phyloP scores from a whole-genome alignment of 2,329 filamentous ascomycete species.

The Cladosporium oxysporum region DNA sequence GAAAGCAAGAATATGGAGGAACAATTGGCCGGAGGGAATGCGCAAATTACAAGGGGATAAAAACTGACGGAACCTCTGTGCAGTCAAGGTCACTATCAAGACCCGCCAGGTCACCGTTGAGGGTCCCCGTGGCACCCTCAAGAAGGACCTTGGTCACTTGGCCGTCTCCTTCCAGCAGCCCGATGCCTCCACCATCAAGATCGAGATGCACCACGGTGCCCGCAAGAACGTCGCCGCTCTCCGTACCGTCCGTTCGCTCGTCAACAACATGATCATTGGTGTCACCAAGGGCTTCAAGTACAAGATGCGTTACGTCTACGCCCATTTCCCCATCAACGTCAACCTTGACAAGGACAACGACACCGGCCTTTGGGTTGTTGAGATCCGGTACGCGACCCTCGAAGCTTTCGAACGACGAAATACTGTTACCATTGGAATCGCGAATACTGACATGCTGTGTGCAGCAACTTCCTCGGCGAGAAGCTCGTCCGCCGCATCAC shows the following conservation, averaged over 20 bases:
- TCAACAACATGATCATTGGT: conserved; percentile 98
- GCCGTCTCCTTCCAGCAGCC: conserved; percentile 93
- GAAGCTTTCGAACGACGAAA: not conserved
- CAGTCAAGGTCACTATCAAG: conserved; percentile 98
- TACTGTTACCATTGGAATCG: not conserved
- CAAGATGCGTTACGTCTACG: conserved; percentile 99
- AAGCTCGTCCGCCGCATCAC: conserved; percentile 93
- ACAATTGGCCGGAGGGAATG: not conserved
- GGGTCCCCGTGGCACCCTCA: conserved; percentile 95
- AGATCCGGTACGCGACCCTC: conserved; percentile 72
- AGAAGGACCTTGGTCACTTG: conserved; percentile 94
- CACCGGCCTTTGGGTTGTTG: conserved; percentile 83
- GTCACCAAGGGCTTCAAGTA: conserved; percentile 99
- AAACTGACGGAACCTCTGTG: conserved; percentile 33
- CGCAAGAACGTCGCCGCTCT: conserved; percentile 98
- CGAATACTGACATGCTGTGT: conserved; percentile 25
- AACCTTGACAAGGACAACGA: conserved; percentile 96
- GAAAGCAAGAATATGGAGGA: not conserved
- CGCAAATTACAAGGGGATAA: conserved; percentile 18
- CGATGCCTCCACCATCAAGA: conserved; percentile 83
- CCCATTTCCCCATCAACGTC: conserved; percentile 99
- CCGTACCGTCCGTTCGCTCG: conserved; percentile 94
- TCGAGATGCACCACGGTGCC: conserved; percentile 97
- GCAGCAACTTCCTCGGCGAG: conserved; percentile 96
- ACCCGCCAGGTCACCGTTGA: conserved; percentile 95